Evolutionary conservation across 2,329 filamentous ascomycete genomes (phyloP), one percentile per base, ranked within the genome.

Genomic region (Exophiala alcalophila): DNA sequence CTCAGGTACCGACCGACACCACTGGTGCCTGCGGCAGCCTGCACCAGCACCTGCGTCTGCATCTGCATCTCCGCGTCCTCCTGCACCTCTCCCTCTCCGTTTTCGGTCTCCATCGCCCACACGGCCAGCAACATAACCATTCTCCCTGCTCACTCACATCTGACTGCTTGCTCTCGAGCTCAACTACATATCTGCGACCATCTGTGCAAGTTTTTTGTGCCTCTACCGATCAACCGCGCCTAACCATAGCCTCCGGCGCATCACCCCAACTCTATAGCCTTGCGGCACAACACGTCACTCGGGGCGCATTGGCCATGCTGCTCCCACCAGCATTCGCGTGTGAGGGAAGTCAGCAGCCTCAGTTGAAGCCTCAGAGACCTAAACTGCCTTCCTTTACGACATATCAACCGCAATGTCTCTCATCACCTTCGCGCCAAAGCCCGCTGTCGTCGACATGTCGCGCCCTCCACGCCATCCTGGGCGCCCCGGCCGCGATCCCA

Each of bases 271-370:
- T n/a, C n/a, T n/a, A n/a, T n/a, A n/a, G 3, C 26, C 15, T 27
- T 27, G 21, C 34, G n/a, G 21, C 40, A 35, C 10, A 6, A n/a
- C 44, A 34, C 34, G 33, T 34, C 32, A 41, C 32, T 40, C 11
- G 12, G 29, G 11, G 33, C 38, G 49, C 44, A 45, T 40, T 47
- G 33, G 36, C 33, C 43, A 58, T 71, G 68, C 55, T 71, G 33
- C 66, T 71, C 44, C 68, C 67, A 44, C 71, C 68, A 6, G 68
- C 68, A 21, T 57, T 71, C 35, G 57, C 66, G 43, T 70, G 68
- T 62, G 67, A 71, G 23, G 47, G 40, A 24, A 50, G 56, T 62
- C 58, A 44, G 40, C 57, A 39, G 39, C 47, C 37, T 24, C 38
- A 51, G 14, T 25, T 25, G 23, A 35, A 36, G 16, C 41, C 46